Evolutionary conservation across 2,329 filamentous ascomycete species (phyloP), one percentile per base, ranked within the genome.

Genomic region (Plenodomus biglobosus): DNA sequence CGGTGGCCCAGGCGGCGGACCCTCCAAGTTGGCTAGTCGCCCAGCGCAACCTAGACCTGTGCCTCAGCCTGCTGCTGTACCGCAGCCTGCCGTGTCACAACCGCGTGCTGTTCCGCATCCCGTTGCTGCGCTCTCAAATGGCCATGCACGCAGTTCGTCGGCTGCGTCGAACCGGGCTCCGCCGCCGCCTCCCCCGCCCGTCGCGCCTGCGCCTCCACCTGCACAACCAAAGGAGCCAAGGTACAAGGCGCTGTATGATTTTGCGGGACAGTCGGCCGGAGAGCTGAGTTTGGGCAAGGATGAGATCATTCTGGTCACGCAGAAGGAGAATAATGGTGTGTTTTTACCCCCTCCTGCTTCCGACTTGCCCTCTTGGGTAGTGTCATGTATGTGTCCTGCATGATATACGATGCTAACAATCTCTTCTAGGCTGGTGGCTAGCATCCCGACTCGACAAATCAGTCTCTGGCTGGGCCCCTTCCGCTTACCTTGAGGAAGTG

Each of bases 281-380:
- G 92, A 97, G 73, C 79, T 99, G 42, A 86, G 87, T 15, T 83
- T 99, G 55, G 81, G 72, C 48, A 85, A 88, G 41, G 91, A 88
- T 42, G 88, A 97, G 55, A 73, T 96, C 40, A 82, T 99, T 44
- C 85, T 95, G 70, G 85, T 99, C 66, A 82, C 95, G n/a, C 87
- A 94, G 66, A 96, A 96, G 74, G 92, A 96, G 74, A 86, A 82
- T 71, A 97, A 97, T 69, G 94, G 92, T 96, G 83, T 72, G 86
- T 72, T 38, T 24, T 18, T 32, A 18, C 19, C 37, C 38, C 8
- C 34, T 24, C 41, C 20, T 19, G 21, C 20, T 21, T 30, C 21
- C 11, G 8, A 27, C n/a, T n/a, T 30, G n/a, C 10, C 15, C 13
- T 42, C 16, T 20, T 22, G n/a, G 10, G 30, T 8, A 24, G 15